A percentile compares a stretch with the other conserved stretches of the same genome.
phyloP scores from a whole-genome alignment of 257 asterid species.

The Solanum sejunctum region DNA sequence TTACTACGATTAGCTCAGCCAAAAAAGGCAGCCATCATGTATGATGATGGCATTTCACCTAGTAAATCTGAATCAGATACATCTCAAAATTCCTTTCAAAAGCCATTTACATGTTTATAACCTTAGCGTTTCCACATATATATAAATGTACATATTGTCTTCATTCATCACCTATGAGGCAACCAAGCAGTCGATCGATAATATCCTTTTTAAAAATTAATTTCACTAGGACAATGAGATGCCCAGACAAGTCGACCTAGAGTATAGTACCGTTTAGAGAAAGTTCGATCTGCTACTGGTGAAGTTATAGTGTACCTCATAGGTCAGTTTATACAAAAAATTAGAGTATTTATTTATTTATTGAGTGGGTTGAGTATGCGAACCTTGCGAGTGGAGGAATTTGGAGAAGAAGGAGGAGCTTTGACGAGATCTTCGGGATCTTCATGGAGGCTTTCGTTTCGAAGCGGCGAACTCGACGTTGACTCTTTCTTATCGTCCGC shows the following conservation, averaged over 20 bases:
- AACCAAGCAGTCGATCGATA: neutral
- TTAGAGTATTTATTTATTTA: neutral
- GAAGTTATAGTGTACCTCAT: neutral
- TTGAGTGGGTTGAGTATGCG: neutral
- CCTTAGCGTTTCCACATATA: neutral
- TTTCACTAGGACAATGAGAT: neutral
- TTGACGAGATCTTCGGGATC: constrained; percentile 58
- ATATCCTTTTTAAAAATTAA: neutral
- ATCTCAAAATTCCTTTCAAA: neutral
- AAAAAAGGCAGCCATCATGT: neutral
- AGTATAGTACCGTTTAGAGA: neutral
- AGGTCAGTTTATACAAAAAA: neutral
- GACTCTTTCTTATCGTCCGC: constrained; percentile 81
- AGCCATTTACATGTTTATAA: neutral
- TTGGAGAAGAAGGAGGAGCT: constrained; percentile 70
- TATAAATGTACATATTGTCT: neutral
- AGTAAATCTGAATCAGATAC: neutral
- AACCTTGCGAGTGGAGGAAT: constrained; percentile 84
- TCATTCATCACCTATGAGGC: neutral
- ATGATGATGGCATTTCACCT: neutral
- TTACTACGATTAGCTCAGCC: neutral
- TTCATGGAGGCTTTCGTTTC: constrained; percentile 16
- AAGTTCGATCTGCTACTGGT: neutral
- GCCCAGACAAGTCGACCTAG: neutral
- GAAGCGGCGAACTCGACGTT: constrained; percentile 33